Evolutionary conservation across 495 filamentous ascomycete species (phyloP).

Genomic region (Glutinoglossum americanum): DNA sequence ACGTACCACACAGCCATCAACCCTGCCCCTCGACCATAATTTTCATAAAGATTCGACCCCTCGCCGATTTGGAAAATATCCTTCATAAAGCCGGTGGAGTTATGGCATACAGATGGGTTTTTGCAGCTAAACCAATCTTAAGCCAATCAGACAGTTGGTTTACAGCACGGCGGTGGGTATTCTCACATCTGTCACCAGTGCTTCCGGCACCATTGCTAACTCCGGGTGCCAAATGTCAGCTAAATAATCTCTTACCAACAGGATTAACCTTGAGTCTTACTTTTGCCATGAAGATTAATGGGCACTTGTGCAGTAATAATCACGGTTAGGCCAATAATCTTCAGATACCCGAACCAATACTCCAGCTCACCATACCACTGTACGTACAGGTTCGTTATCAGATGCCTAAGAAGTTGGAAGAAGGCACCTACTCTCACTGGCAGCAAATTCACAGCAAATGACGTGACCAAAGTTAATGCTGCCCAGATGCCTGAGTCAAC

Average conservation of each 20-base stretch:
- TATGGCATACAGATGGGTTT: not conserved
- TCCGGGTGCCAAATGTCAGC: not conserved
- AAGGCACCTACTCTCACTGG: not conserved
- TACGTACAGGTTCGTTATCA: not conserved
- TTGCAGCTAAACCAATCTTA: not conserved
- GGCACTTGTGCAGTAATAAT: not conserved
- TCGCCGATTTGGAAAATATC: not conserved
- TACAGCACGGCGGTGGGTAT: not conserved
- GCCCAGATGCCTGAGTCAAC: not conserved
- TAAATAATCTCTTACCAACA: not conserved
- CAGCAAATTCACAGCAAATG: not conserved
- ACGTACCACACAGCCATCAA: not conserved
- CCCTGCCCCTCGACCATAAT: not conserved
- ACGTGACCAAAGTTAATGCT: not conserved
- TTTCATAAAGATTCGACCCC: not conserved
- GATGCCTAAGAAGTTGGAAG: not conserved
- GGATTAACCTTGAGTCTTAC: not conserved
- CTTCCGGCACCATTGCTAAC: not conserved
- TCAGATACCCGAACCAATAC: not conserved
- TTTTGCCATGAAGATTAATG: not conserved
- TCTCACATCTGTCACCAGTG: not conserved
- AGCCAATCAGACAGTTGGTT: not conserved
- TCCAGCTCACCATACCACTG: not conserved
- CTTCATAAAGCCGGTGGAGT: not conserved
- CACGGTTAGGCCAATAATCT: not conserved